Evolutionary conservation across 495 filamentous ascomycete genomes (phyloP).

Genomic region (Penicillium egyptiacum): DNA sequence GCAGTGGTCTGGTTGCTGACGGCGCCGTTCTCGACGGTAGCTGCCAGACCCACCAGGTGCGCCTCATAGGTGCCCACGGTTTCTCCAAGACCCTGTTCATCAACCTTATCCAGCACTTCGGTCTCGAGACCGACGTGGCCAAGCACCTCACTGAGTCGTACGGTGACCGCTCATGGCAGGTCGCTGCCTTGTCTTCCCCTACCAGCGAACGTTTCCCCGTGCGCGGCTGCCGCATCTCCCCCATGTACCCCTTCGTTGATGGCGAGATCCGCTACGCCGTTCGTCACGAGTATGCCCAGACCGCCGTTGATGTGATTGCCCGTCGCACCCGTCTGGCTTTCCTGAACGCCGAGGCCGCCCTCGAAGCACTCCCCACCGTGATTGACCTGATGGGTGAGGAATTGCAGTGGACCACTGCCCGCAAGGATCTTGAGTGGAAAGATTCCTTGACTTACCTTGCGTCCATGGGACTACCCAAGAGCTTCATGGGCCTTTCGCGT

Average conservation of each 20-base stretch:
- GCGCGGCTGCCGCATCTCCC: slow-evolving; percentile 76
- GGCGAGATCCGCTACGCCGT: slow-evolving; percentile 92
- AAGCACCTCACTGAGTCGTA: slow-evolving; percentile 87
- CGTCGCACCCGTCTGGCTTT: slow-evolving; percentile 87
- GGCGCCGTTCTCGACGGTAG: slow-evolving; percentile 74
- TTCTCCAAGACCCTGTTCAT: slow-evolving; percentile 96
- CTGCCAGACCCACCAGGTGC: slow-evolving; percentile 90
- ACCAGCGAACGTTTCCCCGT: slow-evolving; percentile 86
- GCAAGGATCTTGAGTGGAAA: slow-evolving; percentile 83
- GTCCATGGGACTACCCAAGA: slow-evolving; percentile 83
- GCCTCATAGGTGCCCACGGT: slow-evolving; percentile 89
- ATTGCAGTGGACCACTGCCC: slow-evolving; percentile 71
- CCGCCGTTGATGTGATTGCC: slow-evolving; percentile 87
- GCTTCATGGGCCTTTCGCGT: slow-evolving; percentile 67
- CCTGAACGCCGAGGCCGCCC: slow-evolving; percentile 90
- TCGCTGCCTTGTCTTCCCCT: slow-evolving; percentile 78
- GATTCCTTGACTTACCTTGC: slow-evolving; percentile 75
- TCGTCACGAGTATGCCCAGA: slow-evolving; percentile 90
- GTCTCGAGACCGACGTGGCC: slow-evolving; percentile 92
- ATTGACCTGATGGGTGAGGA: slow-evolving; percentile 95
- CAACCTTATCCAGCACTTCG: slow-evolving; percentile 96
- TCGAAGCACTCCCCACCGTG: slow-evolving; percentile 83
- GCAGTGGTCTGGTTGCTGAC: slow-evolving; percentile 61
- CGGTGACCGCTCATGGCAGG: slow-evolving; percentile 94
- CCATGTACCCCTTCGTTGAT: slow-evolving; percentile 93